Evolutionary conservation across 768 basidiomycete genomes (phyloP), one percentile per base, ranked within the genome.

Genomic region (Termitomyces sp.): DNA sequence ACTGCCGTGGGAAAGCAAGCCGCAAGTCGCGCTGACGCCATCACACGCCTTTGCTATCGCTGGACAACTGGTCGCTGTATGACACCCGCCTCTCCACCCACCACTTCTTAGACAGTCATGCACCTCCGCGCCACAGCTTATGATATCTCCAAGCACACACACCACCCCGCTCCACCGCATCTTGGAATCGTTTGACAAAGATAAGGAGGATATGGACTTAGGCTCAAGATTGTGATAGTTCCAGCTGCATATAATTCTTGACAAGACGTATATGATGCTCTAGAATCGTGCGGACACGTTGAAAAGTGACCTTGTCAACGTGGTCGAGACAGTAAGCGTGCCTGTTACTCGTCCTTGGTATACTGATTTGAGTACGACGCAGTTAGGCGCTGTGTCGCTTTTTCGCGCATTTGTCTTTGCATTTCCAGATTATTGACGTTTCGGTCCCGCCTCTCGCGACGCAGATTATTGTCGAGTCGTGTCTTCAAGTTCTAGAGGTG

Each of bases 331-430:
- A 90, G 89, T 89, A 63, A 44, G 86, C 6, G 14, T 28, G 48
- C 58, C 20, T 13, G 30, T 35, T 20, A 43, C 26, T 43, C 7
- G 7, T 36, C 12, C 5, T 36, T 26, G 8, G 3, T 53, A 1
- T 10, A 16, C 23, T 30, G 8, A 30, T 36, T 2, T 4, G 2
- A 6, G 13, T 23, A 23, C 13, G 1, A 26, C 8, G 12, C 9
- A 91, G 89, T 62, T 89, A 89, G 66, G 77, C 85, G 0, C 79
- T 92, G 79, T 85, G 84, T 49, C 87, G 95, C 4, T 99, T 98
- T 75, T 97, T 96, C 67, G 89, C 95, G 0, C 96, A 99, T 68
- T 76, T 98, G 26, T 92, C 93, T 63, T 84, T 98, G 33, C 93
- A 88, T 73, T 79, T 97, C 4, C 86, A 90, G 62, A 84, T 93